phyloP scores from a whole-genome alignment of 1,284 basidiomycete species.

The Jaminaea rosea region DNA sequence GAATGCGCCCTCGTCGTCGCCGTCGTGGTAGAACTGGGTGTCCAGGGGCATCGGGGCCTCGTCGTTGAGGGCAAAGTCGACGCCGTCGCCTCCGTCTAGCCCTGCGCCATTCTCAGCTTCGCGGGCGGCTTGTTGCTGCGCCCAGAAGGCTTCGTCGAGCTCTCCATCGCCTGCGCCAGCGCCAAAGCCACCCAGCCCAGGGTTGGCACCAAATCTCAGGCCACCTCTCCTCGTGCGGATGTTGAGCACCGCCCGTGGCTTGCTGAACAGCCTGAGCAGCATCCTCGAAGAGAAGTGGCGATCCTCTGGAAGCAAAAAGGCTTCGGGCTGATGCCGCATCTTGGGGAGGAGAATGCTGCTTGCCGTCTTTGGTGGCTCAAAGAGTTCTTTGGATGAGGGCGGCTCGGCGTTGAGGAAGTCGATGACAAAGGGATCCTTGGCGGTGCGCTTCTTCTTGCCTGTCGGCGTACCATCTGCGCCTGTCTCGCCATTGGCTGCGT shows the following conservation, averaged over 20 bases:
- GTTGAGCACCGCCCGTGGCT: slow-evolving; percentile 53
- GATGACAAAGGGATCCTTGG: slow-evolving; percentile 71
- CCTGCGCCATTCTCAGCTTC: slow-evolving; percentile 3
- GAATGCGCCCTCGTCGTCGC: slow-evolving; percentile 58
- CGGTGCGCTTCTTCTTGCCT: background rate
- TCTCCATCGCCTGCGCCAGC: slow-evolving; percentile 54
- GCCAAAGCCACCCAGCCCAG: background rate
- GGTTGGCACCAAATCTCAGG: background rate
- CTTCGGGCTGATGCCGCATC: slow-evolving; percentile 44
- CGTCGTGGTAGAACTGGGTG: slow-evolving; percentile 95
- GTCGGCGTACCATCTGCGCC: background rate
- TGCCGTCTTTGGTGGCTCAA: slow-evolving; percentile 51
- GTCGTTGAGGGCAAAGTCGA: background rate
- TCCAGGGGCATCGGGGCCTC: slow-evolving; percentile 61
- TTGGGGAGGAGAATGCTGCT: slow-evolving; percentile 49
- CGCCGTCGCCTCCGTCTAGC: background rate
- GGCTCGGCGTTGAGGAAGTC: slow-evolving; percentile 65
- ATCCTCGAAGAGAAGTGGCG: slow-evolving; percentile 91
- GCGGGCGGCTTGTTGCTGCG: slow-evolving; percentile 64
- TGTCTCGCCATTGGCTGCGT: background rate
- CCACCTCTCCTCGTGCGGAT: slow-evolving; percentile 59
- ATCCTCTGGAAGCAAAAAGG: slow-evolving; percentile 79
- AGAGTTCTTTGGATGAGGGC: slow-evolving; percentile 67
- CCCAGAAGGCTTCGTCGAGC: slow-evolving; percentile 91
- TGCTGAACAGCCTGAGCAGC: slow-evolving; percentile 82